Evolutionary conservation across 495 filamentous ascomycete genomes (phyloP), one percentile per base, ranked within the genome.

Genomic region (Saxophila tyrrhenica): DNA sequence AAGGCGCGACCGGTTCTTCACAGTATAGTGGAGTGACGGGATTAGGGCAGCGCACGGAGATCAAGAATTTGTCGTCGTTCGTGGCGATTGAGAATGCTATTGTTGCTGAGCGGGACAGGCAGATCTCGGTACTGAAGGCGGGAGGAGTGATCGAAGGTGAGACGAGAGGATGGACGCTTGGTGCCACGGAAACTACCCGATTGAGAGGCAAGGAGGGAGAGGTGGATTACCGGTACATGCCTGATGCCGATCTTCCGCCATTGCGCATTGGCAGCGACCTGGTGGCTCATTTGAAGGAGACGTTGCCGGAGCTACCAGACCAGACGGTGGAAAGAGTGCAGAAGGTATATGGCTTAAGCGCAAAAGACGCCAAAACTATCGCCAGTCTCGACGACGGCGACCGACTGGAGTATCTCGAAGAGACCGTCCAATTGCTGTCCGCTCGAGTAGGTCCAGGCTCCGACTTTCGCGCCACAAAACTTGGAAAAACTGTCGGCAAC

Each of bases 141-240:
- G 91, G 90, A 0, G 90, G 87, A 1, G 69, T 73, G 0, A 75
- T 99, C 7, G 77, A 81, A 62, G 89, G 88, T 17, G 94, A 99
- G 71, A 99, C 92, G 24, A 76, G 92, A 45, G 91, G 94, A 21
- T 99, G 89, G 89, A 85, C 87, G 1, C 75, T 94, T 48, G 84
- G 83, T 0, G 86, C 80, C 39, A 86, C 83, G 48, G 87, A 86
- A 54, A 90, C 85, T 19, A 75, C 71, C 44, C 77, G 79, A 21
- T 67, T 98, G 16, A 78, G 92, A 58, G 89, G 88, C 11, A 98
- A 98, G 68, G 92, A 98, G 64, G 94, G 92, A 39, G 90, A 95
- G 62, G 88, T 97, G 1, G 92, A 98, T 62, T 98, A 98, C 65
- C 76, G 92, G 43, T 98, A 97, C 66, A 97, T 98, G 94, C 92